Conservation (phyloP, 345 rosid species). For the Camelina hispida region DNA sequence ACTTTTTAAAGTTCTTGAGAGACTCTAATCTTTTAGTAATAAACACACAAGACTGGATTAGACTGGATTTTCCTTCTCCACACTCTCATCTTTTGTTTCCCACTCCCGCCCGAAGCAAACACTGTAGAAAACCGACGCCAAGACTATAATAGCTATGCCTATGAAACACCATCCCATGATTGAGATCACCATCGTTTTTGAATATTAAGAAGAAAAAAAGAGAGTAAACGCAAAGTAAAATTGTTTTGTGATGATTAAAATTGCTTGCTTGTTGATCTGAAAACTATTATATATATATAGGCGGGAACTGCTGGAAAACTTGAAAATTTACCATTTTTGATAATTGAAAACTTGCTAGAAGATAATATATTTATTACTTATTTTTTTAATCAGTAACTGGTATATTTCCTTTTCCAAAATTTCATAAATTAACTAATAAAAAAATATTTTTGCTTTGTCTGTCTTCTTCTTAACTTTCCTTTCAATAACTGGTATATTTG, state of each 20-base stretch:
- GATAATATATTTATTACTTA: neutral
- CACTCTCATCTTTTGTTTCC: too few relatives aligned
- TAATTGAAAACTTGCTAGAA: neutral
- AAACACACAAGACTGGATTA: neutral
- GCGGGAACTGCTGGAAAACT: neutral
- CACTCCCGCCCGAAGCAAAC: too few relatives aligned
- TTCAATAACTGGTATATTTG: neutral
- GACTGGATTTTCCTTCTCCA: neutral
- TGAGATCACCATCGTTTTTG: neutral
- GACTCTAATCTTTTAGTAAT: too few relatives aligned
- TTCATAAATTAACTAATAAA: neutral
- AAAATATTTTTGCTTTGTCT: neutral
- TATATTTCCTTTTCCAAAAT: neutral
- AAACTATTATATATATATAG: neutral
- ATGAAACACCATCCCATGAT: neutral
- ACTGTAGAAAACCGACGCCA: neutral
- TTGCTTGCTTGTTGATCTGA: neutral
- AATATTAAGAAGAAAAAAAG: neutral
- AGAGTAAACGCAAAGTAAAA: neutral
- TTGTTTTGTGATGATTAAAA: neutral
- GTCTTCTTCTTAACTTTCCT: neutral
- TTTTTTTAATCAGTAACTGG: neutral
- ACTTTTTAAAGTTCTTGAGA: too few relatives aligned
- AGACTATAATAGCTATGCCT: neutral
- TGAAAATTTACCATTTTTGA: neutral